Base-by-base conservation (phyloP, 345 rosid genomes). In the Physaria fendleri region DNA sequence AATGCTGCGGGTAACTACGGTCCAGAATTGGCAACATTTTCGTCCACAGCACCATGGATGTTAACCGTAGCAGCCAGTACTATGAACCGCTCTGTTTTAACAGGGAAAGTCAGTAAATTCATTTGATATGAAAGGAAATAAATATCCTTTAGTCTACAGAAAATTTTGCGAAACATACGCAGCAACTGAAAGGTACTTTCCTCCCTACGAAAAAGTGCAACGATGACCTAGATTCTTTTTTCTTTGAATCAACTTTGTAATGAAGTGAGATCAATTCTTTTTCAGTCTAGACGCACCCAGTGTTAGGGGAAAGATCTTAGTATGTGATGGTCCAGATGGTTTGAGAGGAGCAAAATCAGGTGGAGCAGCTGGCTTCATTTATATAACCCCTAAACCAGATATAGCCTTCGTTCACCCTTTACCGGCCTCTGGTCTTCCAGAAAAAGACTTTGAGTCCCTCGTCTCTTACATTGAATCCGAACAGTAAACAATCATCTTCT, bases 51-150 rank as follows among this genome's bases (percentile, higher is more conserved):
- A n/a, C n/a, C n/a, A n/a, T n/a, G n/a, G n/a, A n/a, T n/a, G n/a
- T n/a, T 82, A n/a, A n/a, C n/a, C n/a, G n/a, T n/a, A n/a, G n/a
- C n/a, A n/a, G n/a, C n/a, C n/a, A n/a, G n/a, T n/a, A n/a, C n/a
- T n/a, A n/a, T n/a, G n/a, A n/a, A n/a, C n/a, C n/a, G n/a, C n/a
- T 56, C 23, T 25, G 4, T 37, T 17, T 13, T 13, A 65, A 53
- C 62, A 78, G 85, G 79, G 86, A 4, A 30, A 16, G 6, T 64
- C 86, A 4, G 42, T 81, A 5, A 77, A 81, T 41, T 4, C 75
- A 2, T 74, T 72, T 25, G 67, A 55, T 23, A 23, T 68, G 10
- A 50, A 70, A 21, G 72, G 77, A 43, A 49, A 28, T 22, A 49
- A 42, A 12, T 52, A 58, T 14, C 83, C 82, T 4, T 24, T 81